A percentile compares a stretch with the other conserved stretches of the same genome.
These are phyloP conservation scores for Herpetomonas samuelpessoai DNA, from an alignment of 208 protist genomes.

Conservation along the genomic window DNA sequence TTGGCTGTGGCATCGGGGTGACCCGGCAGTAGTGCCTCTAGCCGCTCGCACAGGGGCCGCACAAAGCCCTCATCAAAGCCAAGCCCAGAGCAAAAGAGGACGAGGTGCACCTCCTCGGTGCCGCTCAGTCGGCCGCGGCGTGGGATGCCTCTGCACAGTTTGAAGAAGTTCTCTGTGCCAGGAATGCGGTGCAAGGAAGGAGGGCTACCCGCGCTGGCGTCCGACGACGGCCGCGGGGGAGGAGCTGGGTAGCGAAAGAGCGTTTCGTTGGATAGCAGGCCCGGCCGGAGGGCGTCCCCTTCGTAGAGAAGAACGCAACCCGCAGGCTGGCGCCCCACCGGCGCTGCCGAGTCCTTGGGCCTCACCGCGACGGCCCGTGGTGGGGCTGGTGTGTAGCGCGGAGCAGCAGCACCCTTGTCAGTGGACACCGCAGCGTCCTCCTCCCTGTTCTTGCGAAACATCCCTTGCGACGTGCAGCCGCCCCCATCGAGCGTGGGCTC, in stretches of 20 bases:
- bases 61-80: slow-evolving; percentile 47
- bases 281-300: slow-evolving; percentile 43
- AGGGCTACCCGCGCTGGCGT: slow-evolving; percentile 11
- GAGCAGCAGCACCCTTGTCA: neutral
- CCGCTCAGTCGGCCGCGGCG: slow-evolving; percentile 24
- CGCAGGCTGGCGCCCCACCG: slow-evolving; percentile 18
- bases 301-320: slow-evolving; percentile 54
- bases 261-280: slow-evolving; percentile 52
- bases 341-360: slow-evolving; percentile 3
- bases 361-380: slow-evolving; percentile 3
- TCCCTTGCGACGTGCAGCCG: no score
- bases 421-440: neutral
- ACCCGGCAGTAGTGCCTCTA: slow-evolving; percentile 46
- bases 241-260: slow-evolving; percentile 53
- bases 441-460: neutral
- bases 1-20: neutral
- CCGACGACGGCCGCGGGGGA: no score
- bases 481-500: neutral
- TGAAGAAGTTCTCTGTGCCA: slow-evolving; percentile 37
- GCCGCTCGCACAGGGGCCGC: slow-evolving; percentile 31
- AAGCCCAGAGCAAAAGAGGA: slow-evolving; percentile 58
- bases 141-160: slow-evolving; percentile 22
- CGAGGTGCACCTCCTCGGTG: slow-evolving; percentile 36
- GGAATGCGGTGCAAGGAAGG: slow-evolving; percentile 4
- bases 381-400: slow-evolving; percentile 16